Conservation (phyloP, 257 asterid species). For the Scutellaria baicalensis region DNA sequence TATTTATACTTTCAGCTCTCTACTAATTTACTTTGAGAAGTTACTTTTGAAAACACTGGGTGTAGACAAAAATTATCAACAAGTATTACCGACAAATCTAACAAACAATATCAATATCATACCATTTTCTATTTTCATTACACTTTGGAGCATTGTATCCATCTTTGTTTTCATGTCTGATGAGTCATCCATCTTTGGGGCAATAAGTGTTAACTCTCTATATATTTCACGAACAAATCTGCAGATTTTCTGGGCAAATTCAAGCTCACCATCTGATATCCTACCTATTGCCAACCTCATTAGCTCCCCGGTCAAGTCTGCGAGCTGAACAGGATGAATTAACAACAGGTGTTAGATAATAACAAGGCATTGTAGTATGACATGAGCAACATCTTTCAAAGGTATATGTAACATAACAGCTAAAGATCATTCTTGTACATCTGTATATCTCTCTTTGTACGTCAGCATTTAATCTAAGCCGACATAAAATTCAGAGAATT, state of each 20-base stretch:
- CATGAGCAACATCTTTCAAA: neutral
- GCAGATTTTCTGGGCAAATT: slow-evolving; percentile 78
- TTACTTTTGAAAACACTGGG: neutral
- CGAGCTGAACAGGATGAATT: slow-evolving; percentile 50
- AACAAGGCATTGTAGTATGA: neutral
- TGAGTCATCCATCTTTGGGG: slow-evolving; percentile 75
- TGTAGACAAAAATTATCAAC: neutral
- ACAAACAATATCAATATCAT: slow-evolving; percentile 5
- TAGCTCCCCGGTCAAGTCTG: slow-evolving; percentile 95
- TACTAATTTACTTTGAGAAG: neutral
- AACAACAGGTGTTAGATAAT: neutral
- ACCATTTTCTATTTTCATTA: slow-evolving; percentile 88
- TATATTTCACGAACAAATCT: slow-evolving; percentile 79
- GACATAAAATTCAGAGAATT: slow-evolving; percentile 18
- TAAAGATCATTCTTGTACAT: neutral
- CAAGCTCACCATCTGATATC: slow-evolving; percentile 90
- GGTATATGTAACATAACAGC: neutral
- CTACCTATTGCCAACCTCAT: slow-evolving; percentile 96
- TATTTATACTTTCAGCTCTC: neutral
- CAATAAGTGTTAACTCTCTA: slow-evolving; percentile 60
- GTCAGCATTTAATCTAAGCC: neutral
- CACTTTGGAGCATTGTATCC: slow-evolving; percentile 96
- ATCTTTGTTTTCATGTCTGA: slow-evolving; percentile 82
- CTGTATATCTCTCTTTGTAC: neutral
- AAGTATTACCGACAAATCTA: neutral